Percentiles rank a stretch among this genome's conserved stretches.
phyloP scores from a whole-genome alignment of 1,284 basidiomycete genomes.

The Melanopsichium pennsylvanicum region DNA sequence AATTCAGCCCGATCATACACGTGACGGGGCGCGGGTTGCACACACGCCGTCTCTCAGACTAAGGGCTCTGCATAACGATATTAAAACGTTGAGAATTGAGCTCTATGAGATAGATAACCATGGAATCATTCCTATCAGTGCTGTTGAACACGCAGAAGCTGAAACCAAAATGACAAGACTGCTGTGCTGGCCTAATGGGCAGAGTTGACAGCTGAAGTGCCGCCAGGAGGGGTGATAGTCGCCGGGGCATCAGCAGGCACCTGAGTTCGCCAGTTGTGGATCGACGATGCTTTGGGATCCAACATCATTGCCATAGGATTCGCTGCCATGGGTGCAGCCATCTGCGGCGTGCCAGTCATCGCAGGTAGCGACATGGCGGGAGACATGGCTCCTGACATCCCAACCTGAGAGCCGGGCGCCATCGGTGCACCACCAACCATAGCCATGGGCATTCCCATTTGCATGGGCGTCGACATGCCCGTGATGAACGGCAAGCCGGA shows the following conservation, averaged over 20 bases:
- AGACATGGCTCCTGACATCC: slow-evolving; percentile 12
- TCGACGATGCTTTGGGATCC: slow-evolving; percentile 45
- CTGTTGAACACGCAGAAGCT: no score
- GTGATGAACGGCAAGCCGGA: slow-evolving; percentile 26
- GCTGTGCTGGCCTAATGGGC: neutral
- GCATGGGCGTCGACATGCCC: slow-evolving; percentile 20
- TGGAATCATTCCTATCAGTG: no score
- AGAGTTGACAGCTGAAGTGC: slow-evolving; percentile 30
- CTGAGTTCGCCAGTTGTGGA: slow-evolving; percentile 50
- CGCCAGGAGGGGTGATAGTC: slow-evolving; percentile 25
- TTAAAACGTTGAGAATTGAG: no score
- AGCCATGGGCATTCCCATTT: slow-evolving; percentile 16
- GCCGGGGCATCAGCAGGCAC: slow-evolving; percentile 43
- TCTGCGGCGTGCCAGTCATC: slow-evolving; percentile 17
- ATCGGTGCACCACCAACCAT: slow-evolving; percentile 7
- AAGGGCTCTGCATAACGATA: no score
- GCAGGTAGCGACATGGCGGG: slow-evolving; percentile 33
- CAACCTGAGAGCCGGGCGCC: slow-evolving; percentile 27
- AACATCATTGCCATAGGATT: slow-evolving; percentile 39
- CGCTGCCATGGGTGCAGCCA: slow-evolving; percentile 15
- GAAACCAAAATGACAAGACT: neutral
- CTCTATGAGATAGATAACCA: no score
- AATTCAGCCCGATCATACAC: no score
- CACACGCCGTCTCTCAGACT: no score
- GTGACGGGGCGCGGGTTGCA: no score